A percentile compares a stretch with the other conserved stretches of the same genome.
Evolutionary conservation across 2,329 filamentous ascomycete species (phyloP).

Genomic region (Grosmannia huntii): DNA sequence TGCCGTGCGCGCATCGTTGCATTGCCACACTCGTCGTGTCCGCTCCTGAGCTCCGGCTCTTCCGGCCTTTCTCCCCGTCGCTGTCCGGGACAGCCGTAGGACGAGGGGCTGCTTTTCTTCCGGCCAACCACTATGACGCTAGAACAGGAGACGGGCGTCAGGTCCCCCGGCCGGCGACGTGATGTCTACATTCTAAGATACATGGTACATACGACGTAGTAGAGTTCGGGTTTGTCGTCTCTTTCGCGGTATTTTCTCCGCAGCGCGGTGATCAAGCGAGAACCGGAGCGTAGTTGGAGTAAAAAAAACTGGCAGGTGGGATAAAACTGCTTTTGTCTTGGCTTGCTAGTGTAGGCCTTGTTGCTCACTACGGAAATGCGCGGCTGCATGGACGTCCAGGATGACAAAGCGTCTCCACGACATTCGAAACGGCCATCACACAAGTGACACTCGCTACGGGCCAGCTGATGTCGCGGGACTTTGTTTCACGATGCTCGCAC

Average conservation of each 20-base stretch:
- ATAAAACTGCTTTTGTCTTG: background rate
- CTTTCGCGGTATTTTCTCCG: slow-evolving; percentile 3
- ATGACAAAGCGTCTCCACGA: too few relatives aligned
- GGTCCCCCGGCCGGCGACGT: too few relatives aligned
- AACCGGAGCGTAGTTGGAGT: background rate
- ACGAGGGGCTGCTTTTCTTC: background rate
- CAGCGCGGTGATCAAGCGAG: background rate
- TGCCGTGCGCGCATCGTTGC: background rate
- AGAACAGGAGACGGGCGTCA: too few relatives aligned
- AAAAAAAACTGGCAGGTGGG: background rate
- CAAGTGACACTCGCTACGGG: too few relatives aligned
- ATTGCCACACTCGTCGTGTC: background rate
- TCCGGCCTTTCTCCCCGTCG: background rate
- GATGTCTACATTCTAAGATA: too few relatives aligned
- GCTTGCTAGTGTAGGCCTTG: too few relatives aligned
- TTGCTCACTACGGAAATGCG: too few relatives aligned
- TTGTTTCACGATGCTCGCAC: too few relatives aligned
- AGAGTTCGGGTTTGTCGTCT: background rate
- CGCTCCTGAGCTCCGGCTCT: background rate
- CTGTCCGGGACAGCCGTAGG: background rate
- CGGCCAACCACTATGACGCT: background rate
- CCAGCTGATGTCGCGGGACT: too few relatives aligned
- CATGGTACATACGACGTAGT: too few relatives aligned
- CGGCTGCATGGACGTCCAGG: too few relatives aligned
- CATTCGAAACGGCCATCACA: too few relatives aligned